Conservation (phyloP, 495 filamentous ascomycete genomes). For the Neurospora sp. region DNA sequence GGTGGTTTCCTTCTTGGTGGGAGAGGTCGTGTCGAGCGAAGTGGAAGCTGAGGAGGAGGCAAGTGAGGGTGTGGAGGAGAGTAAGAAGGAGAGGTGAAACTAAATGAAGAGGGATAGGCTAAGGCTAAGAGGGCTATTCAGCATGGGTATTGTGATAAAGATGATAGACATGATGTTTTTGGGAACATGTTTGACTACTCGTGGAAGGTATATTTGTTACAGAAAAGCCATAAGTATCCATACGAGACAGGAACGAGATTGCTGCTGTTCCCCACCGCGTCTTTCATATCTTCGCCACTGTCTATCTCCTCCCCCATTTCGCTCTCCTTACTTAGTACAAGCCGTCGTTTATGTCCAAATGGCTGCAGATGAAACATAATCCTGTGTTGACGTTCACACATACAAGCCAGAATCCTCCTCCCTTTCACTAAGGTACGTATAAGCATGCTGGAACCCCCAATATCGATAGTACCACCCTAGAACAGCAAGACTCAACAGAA, state of each 20-base stretch:
- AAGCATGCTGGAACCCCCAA: background rate
- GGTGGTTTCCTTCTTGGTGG: slow-evolving; percentile 16
- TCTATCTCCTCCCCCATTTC: background rate
- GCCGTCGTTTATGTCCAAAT: background rate
- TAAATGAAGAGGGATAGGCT: background rate
- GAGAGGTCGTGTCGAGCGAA: slow-evolving; percentile 6
- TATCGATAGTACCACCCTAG: background rate
- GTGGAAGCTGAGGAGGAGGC: slow-evolving; percentile 5
- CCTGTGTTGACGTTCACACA: background rate
- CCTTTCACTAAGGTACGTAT: background rate
- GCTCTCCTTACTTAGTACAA: background rate
- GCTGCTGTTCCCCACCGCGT: background rate
- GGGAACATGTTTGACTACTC: background rate
- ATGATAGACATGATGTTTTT: background rate
- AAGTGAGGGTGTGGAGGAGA: background rate
- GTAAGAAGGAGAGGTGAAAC: slow-evolving; percentile 24
- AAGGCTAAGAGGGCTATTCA: background rate
- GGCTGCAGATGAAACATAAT: background rate
- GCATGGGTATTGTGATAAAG: background rate
- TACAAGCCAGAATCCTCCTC: background rate
- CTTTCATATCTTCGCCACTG: background rate
- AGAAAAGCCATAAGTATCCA: background rate
- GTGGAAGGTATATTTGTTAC: background rate
- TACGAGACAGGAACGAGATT: background rate
- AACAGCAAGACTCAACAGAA: background rate